Evolutionary conservation across 306 rosid genomes (phyloP).

Genomic region (Lablab purpureus): DNA sequence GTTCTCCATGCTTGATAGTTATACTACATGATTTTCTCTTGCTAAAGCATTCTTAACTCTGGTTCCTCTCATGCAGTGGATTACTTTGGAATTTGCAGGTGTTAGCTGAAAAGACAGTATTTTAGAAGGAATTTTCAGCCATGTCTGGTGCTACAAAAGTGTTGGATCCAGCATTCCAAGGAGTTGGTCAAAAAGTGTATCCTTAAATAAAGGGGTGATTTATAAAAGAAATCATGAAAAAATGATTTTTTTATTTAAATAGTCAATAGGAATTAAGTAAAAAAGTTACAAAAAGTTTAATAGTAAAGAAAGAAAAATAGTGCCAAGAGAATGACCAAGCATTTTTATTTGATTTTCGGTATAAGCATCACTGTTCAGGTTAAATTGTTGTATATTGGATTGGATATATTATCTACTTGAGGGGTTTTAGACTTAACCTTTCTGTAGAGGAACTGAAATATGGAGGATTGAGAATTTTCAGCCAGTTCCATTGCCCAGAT

Average conservation of each 20-base stretch:
- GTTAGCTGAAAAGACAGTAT: conserved; percentile 49
- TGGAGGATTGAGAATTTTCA: conserved; percentile 98
- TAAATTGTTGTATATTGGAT: conserved; percentile 33
- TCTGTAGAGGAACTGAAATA: conserved; percentile 88
- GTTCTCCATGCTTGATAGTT: conserved; percentile 16
- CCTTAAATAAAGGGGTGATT: conserved; percentile 58
- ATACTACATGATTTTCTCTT: conserved; percentile 36
- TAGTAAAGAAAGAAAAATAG: background rate
- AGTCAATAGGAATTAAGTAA: background rate
- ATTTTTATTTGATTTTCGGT: conserved; percentile 32
- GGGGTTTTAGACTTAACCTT: conserved; percentile 73
- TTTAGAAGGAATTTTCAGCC: conserved; percentile 56
- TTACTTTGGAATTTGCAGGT: conserved; percentile 49
- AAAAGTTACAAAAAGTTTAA: conserved; percentile 1
- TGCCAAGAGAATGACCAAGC: conserved; percentile 13
- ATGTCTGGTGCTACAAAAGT: conserved; percentile 91
- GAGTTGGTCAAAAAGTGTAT: conserved; percentile 97
- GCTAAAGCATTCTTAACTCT: conserved; percentile 42
- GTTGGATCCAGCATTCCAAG: conserved; percentile 98
- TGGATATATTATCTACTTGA: conserved; percentile 37
- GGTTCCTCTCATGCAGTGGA: conserved; percentile 53
- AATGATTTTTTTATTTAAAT: background rate
- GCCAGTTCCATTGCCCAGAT: conserved; percentile 89
- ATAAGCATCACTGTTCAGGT: conserved; percentile 38
- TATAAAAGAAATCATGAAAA: conserved; percentile 39